phyloP scores from a whole-genome alignment of 331 rosid genomes.

The Saraca asoca region DNA sequence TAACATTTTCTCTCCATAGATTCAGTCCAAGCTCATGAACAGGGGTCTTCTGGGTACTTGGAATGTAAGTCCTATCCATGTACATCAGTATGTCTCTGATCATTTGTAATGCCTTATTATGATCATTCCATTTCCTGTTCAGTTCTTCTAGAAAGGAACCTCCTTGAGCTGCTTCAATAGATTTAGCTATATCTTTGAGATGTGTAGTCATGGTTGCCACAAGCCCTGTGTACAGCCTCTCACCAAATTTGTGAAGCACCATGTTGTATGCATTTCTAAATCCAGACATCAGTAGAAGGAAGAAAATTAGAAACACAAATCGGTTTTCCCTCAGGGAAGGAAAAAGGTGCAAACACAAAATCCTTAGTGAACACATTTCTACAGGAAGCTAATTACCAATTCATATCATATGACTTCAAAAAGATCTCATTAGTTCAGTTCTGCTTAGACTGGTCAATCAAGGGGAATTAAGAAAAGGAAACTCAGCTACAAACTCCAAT shows the following conservation, averaged over 20 bases:
- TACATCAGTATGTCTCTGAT: constrained; percentile 80
- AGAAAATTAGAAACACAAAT: constrained; percentile 13
- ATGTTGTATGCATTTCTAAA: constrained; percentile 75
- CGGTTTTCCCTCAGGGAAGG: not conserved
- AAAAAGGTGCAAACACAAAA: not conserved
- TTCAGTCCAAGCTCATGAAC: constrained; percentile 84
- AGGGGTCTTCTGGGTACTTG: constrained; percentile 72
- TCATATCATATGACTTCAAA: not conserved
- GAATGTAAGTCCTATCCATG: constrained; percentile 86
- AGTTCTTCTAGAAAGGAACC: constrained; percentile 69
- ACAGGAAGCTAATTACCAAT: constrained; percentile 4
- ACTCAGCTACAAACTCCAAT: constrained; percentile 19
- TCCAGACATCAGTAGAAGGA: constrained; percentile 16
- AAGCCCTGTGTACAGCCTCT: constrained; percentile 69
- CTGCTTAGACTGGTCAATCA: constrained; percentile 9
- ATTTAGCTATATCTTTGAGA: constrained; percentile 58
- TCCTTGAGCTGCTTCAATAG: constrained; percentile 73
- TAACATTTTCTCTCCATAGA: constrained; percentile 78
- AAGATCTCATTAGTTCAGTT: constrained; percentile 8
- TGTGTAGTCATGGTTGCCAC: constrained; percentile 64
- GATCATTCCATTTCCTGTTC: constrained; percentile 72
- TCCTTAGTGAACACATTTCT: constrained; percentile 9
- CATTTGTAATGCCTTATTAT: constrained; percentile 76
- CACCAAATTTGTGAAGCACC: constrained; percentile 81
- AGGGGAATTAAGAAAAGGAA: constrained; percentile 11